phyloP scores from a whole-genome alignment of 23 red algal species.

The Gracilaria gracilis region DNA sequence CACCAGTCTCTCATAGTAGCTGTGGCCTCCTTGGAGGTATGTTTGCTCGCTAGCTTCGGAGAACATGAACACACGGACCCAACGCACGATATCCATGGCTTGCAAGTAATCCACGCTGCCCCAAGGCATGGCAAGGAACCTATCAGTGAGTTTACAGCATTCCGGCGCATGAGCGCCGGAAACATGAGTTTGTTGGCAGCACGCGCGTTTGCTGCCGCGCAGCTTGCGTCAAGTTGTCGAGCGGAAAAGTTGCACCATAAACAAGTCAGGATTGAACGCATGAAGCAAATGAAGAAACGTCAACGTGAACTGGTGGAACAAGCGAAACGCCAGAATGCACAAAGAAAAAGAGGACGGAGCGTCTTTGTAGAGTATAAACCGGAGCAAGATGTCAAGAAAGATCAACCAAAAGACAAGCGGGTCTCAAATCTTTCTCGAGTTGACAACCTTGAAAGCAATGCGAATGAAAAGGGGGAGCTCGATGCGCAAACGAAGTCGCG shows the following conservation, averaged over 20 bases:
- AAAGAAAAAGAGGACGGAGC: neutral
- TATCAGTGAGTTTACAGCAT: neutral
- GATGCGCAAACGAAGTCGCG: neutral
- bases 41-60: constrained; percentile 7
- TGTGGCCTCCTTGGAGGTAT: constrained; percentile 36
- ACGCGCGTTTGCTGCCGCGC: constrained; percentile 29
- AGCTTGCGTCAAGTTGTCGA: neutral
- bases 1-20: constrained; percentile 25
- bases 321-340: neutral
- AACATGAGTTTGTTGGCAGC: neutral
- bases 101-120: neutral
- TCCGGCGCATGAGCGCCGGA: constrained; percentile 16
- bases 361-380: constrained; percentile 2
- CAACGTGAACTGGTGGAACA: neutral
- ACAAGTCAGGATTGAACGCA: neutral
- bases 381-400: neutral
- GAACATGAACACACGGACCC: neutral
- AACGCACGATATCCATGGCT: neutral
- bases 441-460: no score
- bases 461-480: neutral
- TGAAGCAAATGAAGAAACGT: constrained; percentile 8
- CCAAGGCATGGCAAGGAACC: constrained; percentile 3
- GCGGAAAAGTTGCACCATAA: neutral
- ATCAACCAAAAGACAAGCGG: neutral
- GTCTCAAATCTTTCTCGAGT: neutral